phyloP scores from a whole-genome alignment of 108 stramenopile genomes.

The Pseudonitzschia pungens region DNA sequence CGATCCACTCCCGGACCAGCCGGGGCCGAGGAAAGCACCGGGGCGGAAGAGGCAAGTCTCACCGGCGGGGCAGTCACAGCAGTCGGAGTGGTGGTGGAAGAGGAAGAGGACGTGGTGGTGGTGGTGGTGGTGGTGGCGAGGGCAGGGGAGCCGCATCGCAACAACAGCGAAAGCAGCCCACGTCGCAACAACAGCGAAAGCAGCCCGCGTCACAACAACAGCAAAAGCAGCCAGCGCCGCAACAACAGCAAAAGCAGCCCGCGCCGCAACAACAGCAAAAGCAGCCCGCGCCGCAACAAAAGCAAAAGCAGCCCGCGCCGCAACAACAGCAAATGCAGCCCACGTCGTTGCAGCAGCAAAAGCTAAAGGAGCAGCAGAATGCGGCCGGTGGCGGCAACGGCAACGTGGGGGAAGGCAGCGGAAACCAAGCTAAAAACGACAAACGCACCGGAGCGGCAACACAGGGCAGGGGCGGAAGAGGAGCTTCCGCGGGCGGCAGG shows the following conservation, averaged over 20 bases:
- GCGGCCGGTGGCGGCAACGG: background rate
- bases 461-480: conserved; percentile 2
- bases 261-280: conserved; percentile 3
- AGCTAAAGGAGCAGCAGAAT: background rate
- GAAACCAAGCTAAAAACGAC: background rate
- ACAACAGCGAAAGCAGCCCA: too few species aligned
- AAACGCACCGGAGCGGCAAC: background rate
- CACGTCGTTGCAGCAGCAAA: background rate
- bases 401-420: background rate
- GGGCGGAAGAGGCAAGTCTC: conserved; percentile 19
- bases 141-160: too few species aligned
- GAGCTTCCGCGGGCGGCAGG: background rate
- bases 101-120: conserved; percentile 15
- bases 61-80: conserved; percentile 15
- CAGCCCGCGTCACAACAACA: too few species aligned
- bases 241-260: too few species aligned
- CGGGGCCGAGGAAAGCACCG: conserved; percentile 6
- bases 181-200: too few species aligned
- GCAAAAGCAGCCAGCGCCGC: too few species aligned
- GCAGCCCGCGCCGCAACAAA: background rate
- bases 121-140: conserved; percentile 17
- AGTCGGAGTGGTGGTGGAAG: background rate
- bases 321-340: conserved; percentile 8
- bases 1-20: conserved; percentile 5
- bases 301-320: background rate